phyloP scores from a whole-genome alignment of 2,329 filamentous ascomycete species.

The Penicillium sclerotigenum region DNA sequence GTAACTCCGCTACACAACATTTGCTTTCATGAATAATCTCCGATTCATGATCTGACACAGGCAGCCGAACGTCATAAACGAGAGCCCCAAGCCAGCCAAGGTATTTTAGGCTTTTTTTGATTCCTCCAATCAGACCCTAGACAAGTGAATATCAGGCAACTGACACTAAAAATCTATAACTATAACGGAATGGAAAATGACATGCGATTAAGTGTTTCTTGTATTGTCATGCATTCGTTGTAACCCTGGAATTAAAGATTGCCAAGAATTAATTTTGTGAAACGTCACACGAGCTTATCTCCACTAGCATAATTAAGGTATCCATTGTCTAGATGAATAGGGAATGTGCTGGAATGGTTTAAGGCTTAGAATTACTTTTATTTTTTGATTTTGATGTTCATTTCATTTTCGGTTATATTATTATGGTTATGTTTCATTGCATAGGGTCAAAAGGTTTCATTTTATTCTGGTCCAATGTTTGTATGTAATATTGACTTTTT shows the following conservation, averaged over 20 bases:
- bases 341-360: constrained; percentile 9
- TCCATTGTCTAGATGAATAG: constrained; percentile 13
- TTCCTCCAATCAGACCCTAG: background rate
- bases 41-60: background rate
- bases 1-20: background rate
- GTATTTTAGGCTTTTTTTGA: background rate
- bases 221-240: constrained; percentile 27
- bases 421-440: constrained; percentile 2
- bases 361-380: background rate
- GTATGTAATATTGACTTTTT: background rate
- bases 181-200: background rate
- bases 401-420: background rate
- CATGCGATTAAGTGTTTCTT: constrained; percentile 14
- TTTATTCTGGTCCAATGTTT: background rate
- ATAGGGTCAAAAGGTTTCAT: constrained; percentile 1
- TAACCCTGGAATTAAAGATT: constrained; percentile 33
- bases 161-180: background rate
- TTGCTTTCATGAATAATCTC: constrained; percentile 7
- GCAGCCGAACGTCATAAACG: background rate
- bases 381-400: background rate
- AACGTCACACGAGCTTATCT: constrained; percentile 41
- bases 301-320: constrained; percentile 38
- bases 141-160: background rate
- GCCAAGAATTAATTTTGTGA: constrained; percentile 31
- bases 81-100: background rate